Percentiles rank a stretch among this genome's conserved stretches.
Evolutionary conservation across 2,329 filamentous ascomycete genomes (phyloP).

Genomic region (Colletotrichum sublineola): DNA sequence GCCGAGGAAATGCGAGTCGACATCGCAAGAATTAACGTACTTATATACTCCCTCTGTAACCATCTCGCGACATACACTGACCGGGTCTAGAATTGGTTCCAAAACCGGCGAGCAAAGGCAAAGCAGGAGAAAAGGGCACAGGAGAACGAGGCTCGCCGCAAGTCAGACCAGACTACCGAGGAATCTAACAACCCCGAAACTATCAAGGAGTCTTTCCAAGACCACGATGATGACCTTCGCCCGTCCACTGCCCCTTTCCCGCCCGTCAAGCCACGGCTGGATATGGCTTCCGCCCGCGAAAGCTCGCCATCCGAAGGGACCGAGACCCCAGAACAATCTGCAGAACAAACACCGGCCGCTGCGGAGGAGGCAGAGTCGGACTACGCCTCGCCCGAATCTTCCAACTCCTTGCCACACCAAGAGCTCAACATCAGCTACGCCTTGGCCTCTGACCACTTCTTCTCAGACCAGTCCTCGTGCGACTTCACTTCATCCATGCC

Average conservation of each 20-base stretch:
- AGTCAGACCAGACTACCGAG: constrained; percentile 53
- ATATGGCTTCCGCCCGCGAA: constrained; percentile 4
- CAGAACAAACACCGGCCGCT: constrained; percentile 6
- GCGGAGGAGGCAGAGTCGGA: constrained; percentile 34
- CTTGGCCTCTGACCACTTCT: constrained; percentile 31
- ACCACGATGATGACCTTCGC: constrained; percentile 53
- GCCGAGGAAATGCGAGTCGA: constrained; percentile 74
- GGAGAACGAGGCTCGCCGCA: constrained; percentile 59
- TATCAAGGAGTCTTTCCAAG: constrained; percentile 51
- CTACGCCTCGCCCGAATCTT: constrained; percentile 37
- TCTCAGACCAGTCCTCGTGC: constrained; percentile 35
- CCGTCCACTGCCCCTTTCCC: constrained; percentile 54
- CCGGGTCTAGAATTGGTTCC: constrained; percentile 73
- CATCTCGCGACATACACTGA: constrained; percentile 47
- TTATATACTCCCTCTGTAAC: constrained; percentile 36
- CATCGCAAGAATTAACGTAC: constrained; percentile 73
- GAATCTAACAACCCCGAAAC: constrained; percentile 51
- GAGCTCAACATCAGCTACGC: constrained; percentile 33
- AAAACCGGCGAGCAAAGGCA: constrained; percentile 74
- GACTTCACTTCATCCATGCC: constrained; percentile 36
- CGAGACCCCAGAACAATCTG: constrained; percentile 2
- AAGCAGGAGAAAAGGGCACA: constrained; percentile 73
- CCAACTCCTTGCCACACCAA: constrained; percentile 24
- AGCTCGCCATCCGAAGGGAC: constrained; percentile 21
- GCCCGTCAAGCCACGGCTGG: constrained; percentile 15